These are phyloP conservation scores for Daucus carota DNA, from an alignment of 129 eudicot genomes.

Conservation along the genomic window DNA sequence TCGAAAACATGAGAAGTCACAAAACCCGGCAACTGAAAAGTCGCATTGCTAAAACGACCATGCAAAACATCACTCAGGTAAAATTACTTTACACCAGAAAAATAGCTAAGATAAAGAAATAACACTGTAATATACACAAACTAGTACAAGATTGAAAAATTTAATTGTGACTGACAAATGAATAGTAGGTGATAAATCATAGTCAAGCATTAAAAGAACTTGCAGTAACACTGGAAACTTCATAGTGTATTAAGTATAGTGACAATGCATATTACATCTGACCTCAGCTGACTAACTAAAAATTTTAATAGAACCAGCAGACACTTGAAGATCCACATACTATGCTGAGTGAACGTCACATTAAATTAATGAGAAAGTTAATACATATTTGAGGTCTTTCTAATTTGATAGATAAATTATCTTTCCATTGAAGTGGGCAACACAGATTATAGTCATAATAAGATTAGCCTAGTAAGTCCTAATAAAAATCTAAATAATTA, in stretches of 20 bases:
- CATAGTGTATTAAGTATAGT: neutral
- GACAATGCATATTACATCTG: neutral
- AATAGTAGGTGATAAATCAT: neutral
- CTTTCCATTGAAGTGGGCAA: neutral
- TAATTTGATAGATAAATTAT: neutral
- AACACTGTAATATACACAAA: neutral
- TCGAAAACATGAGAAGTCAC: conserved; percentile 53
- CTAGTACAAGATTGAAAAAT: neutral
- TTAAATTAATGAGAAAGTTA: neutral
- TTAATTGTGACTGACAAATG: neutral
- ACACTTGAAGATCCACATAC: neutral
- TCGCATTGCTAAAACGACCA: conserved; percentile 61
- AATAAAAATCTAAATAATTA: neutral
- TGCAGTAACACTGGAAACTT: neutral
- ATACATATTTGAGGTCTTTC: neutral
- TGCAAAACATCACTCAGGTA: neutral
- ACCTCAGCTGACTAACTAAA: neutral
- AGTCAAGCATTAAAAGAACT: neutral
- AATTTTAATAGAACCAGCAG: neutral
- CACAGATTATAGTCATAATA: neutral
- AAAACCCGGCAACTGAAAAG: conserved; percentile 80
- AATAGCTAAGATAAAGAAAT: no score
- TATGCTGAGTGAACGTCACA: neutral
- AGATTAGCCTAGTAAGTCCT: neutral
- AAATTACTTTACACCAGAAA: no score